Conservation (phyloP, 2,329 filamentous ascomycete species). For the Exophiala sideris region DNA sequence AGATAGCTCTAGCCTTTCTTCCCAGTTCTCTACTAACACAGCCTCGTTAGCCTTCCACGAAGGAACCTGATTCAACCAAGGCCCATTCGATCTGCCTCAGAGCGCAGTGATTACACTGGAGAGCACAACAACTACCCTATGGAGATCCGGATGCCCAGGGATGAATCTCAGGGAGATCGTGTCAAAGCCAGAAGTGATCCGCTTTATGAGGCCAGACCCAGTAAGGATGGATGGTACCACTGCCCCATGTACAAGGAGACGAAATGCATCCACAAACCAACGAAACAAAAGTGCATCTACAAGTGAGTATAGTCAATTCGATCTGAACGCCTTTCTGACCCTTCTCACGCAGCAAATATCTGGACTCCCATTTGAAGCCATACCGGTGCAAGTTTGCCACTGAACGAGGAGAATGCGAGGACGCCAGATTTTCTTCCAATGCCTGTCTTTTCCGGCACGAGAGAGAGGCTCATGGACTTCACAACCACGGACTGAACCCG, state of each 20-base stretch:
- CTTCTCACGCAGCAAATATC: slow-evolving; percentile 70
- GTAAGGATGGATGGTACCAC: slow-evolving; percentile 77
- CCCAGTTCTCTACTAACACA: slow-evolving; percentile 1
- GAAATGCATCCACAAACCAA: slow-evolving; percentile 83
- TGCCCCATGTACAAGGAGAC: slow-evolving; percentile 72
- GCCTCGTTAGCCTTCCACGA: slow-evolving; percentile 5
- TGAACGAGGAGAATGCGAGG: slow-evolving; percentile 67
- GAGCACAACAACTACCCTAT: slow-evolving; percentile 7
- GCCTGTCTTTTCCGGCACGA: slow-evolving; percentile 93
- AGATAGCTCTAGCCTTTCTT: slow-evolving; percentile 2
- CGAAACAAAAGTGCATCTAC: slow-evolving; percentile 98
- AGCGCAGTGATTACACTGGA: slow-evolving; percentile 17
- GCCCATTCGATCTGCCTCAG: slow-evolving; percentile 26
- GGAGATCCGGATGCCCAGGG: slow-evolving; percentile 16
- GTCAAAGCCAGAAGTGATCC: slow-evolving; percentile 26
- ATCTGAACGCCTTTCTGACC: slow-evolving; percentile 25
- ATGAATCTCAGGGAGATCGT: slow-evolving; percentile 19
- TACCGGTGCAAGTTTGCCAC: slow-evolving; percentile 74
- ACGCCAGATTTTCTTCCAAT: slow-evolving; percentile 88
- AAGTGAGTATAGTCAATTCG: slow-evolving; percentile 63
- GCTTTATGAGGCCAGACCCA: slow-evolving; percentile 23
- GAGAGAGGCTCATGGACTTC: slow-evolving; percentile 91
- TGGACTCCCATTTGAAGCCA: slow-evolving; percentile 94
- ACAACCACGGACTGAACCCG: slow-evolving; percentile 89
- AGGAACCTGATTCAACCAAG: slow-evolving; percentile 17